A percentile compares a stretch with the other conserved stretches of the same genome.
phyloP scores from a whole-genome alignment of 2,329 filamentous ascomycete species.

The Colletotrichum musicola region DNA sequence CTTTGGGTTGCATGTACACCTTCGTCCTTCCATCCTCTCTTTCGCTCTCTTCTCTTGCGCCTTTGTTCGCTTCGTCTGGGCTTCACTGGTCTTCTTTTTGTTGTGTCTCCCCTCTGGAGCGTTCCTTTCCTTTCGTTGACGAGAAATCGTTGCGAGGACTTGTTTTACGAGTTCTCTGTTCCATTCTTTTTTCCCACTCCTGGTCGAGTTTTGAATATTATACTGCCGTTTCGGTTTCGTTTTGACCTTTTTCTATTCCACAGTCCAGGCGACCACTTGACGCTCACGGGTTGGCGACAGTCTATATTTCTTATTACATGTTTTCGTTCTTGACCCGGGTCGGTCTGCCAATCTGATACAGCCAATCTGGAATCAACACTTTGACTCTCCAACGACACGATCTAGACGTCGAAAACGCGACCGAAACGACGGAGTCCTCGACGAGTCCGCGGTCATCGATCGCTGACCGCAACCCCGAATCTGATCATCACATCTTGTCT shows the following conservation, averaged over 20 bases:
- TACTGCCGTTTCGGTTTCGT: not conserved
- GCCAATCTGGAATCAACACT: not conserved
- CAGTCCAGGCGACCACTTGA: constrained; percentile 25
- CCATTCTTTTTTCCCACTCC: constrained; percentile 34
- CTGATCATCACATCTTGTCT: not conserved
- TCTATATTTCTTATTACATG: too few species aligned
- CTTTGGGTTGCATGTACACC: constrained; percentile 10
- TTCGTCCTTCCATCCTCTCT: constrained; percentile 13
- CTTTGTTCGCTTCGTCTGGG: constrained; percentile 27
- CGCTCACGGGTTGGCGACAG: not conserved
- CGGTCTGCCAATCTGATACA: not conserved
- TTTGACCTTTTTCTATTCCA: constrained; percentile 2
- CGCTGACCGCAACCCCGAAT: not conserved
- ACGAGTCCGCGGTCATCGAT: constrained; percentile 2
- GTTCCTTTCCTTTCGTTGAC: constrained; percentile 33
- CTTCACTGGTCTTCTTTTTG: constrained; percentile 21
- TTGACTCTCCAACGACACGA: not conserved
- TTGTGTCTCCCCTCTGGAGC: not conserved
- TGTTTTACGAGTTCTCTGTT: constrained; percentile 28
- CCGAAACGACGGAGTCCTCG: not conserved
- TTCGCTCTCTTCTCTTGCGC: constrained; percentile 14
- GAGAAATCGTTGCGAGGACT: constrained; percentile 16
- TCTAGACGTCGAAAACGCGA: not conserved
- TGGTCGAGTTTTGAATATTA: constrained; percentile 21
- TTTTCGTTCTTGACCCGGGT: constrained; percentile 12